Evolutionary conservation across 768 basidiomycete genomes (phyloP).

Genomic region (Pulveroboletus sp.): DNA sequence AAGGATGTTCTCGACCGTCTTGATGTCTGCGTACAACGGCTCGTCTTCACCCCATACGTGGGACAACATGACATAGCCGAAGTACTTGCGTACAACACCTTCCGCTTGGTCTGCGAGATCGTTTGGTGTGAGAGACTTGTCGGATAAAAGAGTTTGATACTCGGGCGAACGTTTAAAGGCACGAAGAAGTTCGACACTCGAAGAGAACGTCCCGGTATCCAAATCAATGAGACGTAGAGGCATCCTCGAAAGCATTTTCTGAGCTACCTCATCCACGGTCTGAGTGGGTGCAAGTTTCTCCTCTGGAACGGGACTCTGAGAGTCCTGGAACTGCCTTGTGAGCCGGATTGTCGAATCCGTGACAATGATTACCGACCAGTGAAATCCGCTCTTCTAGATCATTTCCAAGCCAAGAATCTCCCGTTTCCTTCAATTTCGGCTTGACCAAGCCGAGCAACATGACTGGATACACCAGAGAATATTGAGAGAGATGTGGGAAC

Average conservation of each 20-base stretch:
- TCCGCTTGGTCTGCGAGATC: conserved; percentile 13
- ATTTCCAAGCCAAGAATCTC: neutral
- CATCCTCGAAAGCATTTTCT: conserved; percentile 19
- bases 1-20: conserved; percentile 10
- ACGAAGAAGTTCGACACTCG: conserved; percentile 15
- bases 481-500: conserved; percentile 7
- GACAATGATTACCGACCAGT: neutral
- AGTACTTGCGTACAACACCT: conserved; percentile 16
- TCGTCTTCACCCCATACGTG: conserved; percentile 29
- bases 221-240: conserved; percentile 24
- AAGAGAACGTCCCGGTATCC: conserved; percentile 18
- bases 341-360: neutral
- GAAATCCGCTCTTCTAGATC: neutral
- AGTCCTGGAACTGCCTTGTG: neutral
- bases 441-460: conserved; percentile 6
- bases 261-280: conserved; percentile 16
- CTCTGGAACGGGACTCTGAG: neutral
- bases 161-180: conserved; percentile 15
- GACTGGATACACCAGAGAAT: conserved; percentile 6
- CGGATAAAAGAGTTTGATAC: conserved; percentile 11
- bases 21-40: conserved; percentile 20
- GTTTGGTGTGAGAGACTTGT: conserved; percentile 3
- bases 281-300: conserved; percentile 8
- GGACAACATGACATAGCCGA: conserved; percentile 27
- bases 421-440: conserved; percentile 1